These are phyloP conservation scores for Clavariopsis aquatica DNA, from an alignment of 495 filamentous ascomycete species.

Conservation along the genomic window DNA sequence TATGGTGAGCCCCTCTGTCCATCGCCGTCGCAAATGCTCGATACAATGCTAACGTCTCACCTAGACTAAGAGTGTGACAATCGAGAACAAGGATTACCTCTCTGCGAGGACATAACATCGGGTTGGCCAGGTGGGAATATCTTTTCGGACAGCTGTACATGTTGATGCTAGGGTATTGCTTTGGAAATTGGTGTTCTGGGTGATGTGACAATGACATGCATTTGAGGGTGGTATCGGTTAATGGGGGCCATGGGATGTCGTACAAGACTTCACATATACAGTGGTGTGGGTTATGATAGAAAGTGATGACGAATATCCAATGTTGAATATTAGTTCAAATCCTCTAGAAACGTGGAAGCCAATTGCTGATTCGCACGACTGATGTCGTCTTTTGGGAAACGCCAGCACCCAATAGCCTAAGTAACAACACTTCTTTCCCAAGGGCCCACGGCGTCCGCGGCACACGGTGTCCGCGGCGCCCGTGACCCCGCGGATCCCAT, in stretches of 20 bases:
- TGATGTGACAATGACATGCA: neutral
- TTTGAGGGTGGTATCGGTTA: neutral
- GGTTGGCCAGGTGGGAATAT: neutral
- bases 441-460: no score
- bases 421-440: neutral
- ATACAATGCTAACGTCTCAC: slow-evolving; percentile 5
- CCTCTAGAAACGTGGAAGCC: neutral
- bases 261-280: neutral
- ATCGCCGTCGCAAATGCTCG: neutral
- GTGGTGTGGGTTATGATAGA: neutral
- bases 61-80: slow-evolving; percentile 88
- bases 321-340: neutral
- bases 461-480: no score
- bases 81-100: slow-evolving; percentile 87
- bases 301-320: neutral
- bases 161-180: neutral
- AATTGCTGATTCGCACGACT: neutral
- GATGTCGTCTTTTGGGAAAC: neutral
- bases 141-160: neutral
- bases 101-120: slow-evolving; percentile 39
- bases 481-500: no score
- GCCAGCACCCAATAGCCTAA: neutral
- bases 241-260: neutral
- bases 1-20: slow-evolving; percentile 61
- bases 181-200: neutral